These are phyloP conservation scores for Metschnikowia amazonensis DNA, from an alignment of 805 yeast genomes.

Conservation along the genomic window DNA sequence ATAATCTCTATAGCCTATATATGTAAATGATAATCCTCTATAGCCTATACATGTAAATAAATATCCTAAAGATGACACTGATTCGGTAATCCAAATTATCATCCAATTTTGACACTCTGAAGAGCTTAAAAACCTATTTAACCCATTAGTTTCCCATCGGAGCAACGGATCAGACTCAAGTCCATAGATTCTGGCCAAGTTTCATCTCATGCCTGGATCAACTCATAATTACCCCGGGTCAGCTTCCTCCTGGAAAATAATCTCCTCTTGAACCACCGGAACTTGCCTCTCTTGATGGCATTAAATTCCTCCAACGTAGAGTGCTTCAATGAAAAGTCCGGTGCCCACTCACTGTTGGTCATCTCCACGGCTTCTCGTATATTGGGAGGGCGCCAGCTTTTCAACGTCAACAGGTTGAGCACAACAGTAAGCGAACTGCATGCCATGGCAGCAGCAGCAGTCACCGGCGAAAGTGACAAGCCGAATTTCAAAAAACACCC, in stretches of 20 bases:
- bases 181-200: no score
- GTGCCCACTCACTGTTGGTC: slow-evolving; percentile 8
- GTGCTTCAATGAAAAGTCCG: slow-evolving; percentile 11
- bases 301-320: slow-evolving; percentile 16
- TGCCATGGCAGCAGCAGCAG: slow-evolving; percentile 93
- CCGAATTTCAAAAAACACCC: slow-evolving; percentile 80
- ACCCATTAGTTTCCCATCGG: no score
- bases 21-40: no score
- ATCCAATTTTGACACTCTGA: no score
- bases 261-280: background rate
- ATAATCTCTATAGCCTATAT: no score
- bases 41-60: no score
- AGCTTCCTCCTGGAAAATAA: background rate
- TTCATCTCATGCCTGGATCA: background rate
- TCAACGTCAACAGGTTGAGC: slow-evolving; percentile 67
- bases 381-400: slow-evolving; percentile 51
- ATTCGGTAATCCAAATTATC: no score
- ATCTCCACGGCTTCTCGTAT: slow-evolving; percentile 6
- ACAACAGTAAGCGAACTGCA: slow-evolving; percentile 88
- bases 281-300: slow-evolving; percentile 4
- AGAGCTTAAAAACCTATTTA: no score
- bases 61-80: no score
- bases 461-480: slow-evolving; percentile 74
- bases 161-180: no score
- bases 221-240: background rate